Conservation (phyloP, 495 filamentous ascomycete species). For the Cenococcum geophilum region DNA sequence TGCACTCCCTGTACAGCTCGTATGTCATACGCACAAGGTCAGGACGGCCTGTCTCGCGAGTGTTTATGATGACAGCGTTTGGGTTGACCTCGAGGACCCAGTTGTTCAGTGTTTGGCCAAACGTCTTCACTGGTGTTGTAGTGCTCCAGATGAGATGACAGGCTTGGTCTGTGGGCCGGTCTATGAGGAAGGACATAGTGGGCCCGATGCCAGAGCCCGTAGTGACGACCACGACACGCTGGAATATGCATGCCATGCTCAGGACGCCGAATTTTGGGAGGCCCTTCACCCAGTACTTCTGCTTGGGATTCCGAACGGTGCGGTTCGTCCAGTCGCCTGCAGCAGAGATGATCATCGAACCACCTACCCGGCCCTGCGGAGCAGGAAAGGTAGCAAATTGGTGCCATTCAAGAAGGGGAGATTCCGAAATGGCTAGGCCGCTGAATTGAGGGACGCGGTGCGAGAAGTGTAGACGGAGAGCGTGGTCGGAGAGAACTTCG, state of each 20-base stretch:
- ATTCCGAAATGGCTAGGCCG: constrained; percentile 19
- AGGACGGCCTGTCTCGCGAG: constrained; percentile 11
- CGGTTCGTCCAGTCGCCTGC: constrained; percentile 31
- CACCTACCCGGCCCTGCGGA: background rate
- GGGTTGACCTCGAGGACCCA: constrained; percentile 21
- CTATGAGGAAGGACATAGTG: constrained; percentile 14
- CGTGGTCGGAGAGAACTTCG: constrained; percentile 26
- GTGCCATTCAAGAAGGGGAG: constrained; percentile 27
- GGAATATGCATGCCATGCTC: constrained; percentile 24
- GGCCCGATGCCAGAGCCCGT: constrained; percentile 34
- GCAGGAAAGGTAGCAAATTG: constrained; percentile 31
- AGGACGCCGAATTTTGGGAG: constrained; percentile 22
- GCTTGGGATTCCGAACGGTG: constrained; percentile 9
- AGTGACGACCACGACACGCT: constrained; percentile 26
- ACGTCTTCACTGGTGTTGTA: constrained; percentile 13
- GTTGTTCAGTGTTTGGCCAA: constrained; percentile 12
- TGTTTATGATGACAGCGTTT: constrained; percentile 28
- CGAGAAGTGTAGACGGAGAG: constrained; percentile 27
- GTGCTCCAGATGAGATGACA: constrained; percentile 28
- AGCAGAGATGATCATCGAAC: constrained; percentile 21
- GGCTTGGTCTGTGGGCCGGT: constrained; percentile 9
- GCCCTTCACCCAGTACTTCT: constrained; percentile 18
- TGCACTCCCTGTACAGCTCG: constrained; percentile 3
- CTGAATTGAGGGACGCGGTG: constrained; percentile 10
- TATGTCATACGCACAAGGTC: constrained; percentile 25